A percentile compares a stretch with the other conserved stretches of the same genome.
Evolutionary conservation across 2,329 filamentous ascomycete species (phyloP).

Genomic region (Sphaerulina populicola): DNA sequence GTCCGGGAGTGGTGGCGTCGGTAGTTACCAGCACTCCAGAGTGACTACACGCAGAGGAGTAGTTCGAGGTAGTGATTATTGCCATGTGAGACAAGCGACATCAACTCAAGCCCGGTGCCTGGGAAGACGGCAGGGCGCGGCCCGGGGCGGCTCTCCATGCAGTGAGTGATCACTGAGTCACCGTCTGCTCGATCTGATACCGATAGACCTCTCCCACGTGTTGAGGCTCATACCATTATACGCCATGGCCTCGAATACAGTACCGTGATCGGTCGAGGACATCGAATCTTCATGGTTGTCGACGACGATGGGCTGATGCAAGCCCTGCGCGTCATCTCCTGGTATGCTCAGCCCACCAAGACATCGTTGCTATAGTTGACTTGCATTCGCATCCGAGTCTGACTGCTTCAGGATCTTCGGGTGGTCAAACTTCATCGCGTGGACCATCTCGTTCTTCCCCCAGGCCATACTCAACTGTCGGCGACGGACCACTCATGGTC

Average conservation of each 20-base stretch:
- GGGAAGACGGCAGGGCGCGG: too few relatives aligned
- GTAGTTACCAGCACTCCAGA: not conserved
- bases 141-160: too few relatives aligned
- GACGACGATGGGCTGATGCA: not conserved
- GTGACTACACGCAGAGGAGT: not conserved
- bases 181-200: too few relatives aligned
- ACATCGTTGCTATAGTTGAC: not conserved
- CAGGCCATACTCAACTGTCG: conserved; percentile 73
- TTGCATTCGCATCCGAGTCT: not conserved
- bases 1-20: not conserved
- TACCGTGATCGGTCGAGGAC: too few relatives aligned
- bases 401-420: conserved; percentile 23
- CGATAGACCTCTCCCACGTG: too few relatives aligned
- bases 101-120: too few relatives aligned
- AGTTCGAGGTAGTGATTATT: not conserved
- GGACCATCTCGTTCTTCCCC: conserved; percentile 89
- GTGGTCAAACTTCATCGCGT: conserved; percentile 28
- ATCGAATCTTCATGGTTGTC: too few relatives aligned
- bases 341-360: conserved; percentile 7
- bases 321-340: conserved; percentile 12
- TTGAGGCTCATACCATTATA: too few relatives aligned
- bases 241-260: too few relatives aligned
- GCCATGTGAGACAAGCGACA: too few relatives aligned
- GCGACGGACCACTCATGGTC: conserved; percentile 69
- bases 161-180: too few relatives aligned